phyloP scores from a whole-genome alignment of 345 rosid species.

The Nephelium lappaceum region DNA sequence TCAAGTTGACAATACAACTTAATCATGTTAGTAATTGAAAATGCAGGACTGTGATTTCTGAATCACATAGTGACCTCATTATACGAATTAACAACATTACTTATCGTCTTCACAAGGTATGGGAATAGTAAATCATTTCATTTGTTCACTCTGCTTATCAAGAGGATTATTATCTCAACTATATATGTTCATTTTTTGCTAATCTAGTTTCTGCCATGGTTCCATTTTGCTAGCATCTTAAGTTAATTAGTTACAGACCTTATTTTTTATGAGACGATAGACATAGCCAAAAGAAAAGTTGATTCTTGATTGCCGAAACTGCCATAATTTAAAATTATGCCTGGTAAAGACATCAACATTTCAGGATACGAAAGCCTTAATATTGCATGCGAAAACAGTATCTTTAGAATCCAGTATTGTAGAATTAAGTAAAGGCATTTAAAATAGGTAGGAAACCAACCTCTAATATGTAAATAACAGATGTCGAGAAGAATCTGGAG shows the following conservation, averaged over 20 bases:
- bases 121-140: neutral
- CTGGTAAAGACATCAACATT: too few relatives aligned
- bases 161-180: neutral
- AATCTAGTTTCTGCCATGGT: neutral
- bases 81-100: conserved; percentile 60
- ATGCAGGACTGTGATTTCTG: conserved; percentile 77
- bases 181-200: neutral
- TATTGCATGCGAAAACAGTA: neutral
- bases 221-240: neutral
- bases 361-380: neutral
- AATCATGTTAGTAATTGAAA: conserved; percentile 8
- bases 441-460: too few relatives aligned
- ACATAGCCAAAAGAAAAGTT: too few relatives aligned
- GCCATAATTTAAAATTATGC: too few relatives aligned
- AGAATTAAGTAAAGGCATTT: neutral
- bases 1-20: neutral
- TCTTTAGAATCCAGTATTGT: neutral
- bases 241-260: neutral
- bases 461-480: neutral
- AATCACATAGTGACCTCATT: conserved; percentile 65
- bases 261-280: too few relatives aligned
- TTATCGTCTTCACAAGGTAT: conserved; percentile 87
- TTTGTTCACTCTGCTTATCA: too few relatives aligned
- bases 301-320: too few relatives aligned
- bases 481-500: neutral